phyloP scores from a whole-genome alignment of 495 filamentous ascomycete genomes.

The Extremus antarcticus region DNA sequence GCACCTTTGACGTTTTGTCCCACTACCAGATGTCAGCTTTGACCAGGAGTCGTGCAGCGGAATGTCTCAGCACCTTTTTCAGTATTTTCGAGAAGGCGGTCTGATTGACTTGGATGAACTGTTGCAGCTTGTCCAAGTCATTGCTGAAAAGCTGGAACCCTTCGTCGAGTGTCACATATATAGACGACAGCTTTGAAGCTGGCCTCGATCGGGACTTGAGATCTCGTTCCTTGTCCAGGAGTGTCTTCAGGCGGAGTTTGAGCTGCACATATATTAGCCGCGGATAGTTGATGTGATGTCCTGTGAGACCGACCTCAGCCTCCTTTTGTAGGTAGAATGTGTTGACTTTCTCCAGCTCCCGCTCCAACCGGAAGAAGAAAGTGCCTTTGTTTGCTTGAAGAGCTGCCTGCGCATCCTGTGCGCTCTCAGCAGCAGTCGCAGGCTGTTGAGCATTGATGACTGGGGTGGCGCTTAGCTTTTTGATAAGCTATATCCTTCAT shows the following conservation, averaged over 20 bases:
- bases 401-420: slow-evolving; percentile 69
- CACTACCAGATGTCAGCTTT: slow-evolving; percentile 44
- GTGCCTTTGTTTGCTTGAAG: slow-evolving; percentile 95
- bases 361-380: slow-evolving; percentile 97
- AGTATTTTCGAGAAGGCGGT: slow-evolving; percentile 96
- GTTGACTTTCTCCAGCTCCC: slow-evolving; percentile 97
- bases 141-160: slow-evolving; percentile 94
- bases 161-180: slow-evolving; percentile 87
- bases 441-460: slow-evolving; percentile 66
- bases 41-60: slow-evolving; percentile 14
- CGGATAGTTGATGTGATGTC: neutral
- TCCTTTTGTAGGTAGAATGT: slow-evolving; percentile 96
- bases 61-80: slow-evolving; percentile 59
- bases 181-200: slow-evolving; percentile 74
- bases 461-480: slow-evolving; percentile 86
- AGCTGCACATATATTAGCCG: slow-evolving; percentile 45
- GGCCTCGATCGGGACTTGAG: slow-evolving; percentile 60
- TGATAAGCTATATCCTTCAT: slow-evolving; percentile 66
- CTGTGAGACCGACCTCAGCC: slow-evolving; percentile 60
- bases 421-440: slow-evolving; percentile 36
- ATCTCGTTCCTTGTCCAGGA: slow-evolving; percentile 87
- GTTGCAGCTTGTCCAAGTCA: slow-evolving; percentile 92
- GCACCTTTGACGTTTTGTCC: slow-evolving; percentile 96
- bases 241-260: slow-evolving; percentile 77
- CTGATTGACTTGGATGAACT: slow-evolving; percentile 96